Conservation (phyloP, 2,329 filamentous ascomycete species). For the Penicillium sp. region DNA sequence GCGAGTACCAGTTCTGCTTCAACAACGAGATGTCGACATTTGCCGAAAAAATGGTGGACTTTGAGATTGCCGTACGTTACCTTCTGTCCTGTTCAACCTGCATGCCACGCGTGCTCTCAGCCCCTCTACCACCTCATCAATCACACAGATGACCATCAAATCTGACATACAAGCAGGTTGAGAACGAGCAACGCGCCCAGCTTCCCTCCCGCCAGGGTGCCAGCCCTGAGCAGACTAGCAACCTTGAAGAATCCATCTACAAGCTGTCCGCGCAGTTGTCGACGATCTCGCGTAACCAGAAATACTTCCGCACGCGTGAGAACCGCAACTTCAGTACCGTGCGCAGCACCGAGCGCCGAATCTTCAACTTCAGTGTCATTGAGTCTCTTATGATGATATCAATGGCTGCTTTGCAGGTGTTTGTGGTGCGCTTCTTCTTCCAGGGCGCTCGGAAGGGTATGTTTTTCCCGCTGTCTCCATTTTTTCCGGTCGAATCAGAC, state of each 20-base stretch:
- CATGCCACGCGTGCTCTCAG: not conserved
- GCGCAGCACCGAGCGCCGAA: slow-evolving; percentile 88
- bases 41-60: slow-evolving; percentile 95
- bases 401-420: slow-evolving; percentile 96
- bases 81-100: not conserved
- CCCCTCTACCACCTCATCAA: not conserved
- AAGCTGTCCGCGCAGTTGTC: slow-evolving; percentile 91
- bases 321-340: slow-evolving; percentile 99
- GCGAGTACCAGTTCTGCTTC: slow-evolving; percentile 97
- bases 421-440: slow-evolving; percentile 98
- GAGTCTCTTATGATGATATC: slow-evolving; percentile 87
- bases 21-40: slow-evolving; percentile 98
- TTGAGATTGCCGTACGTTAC: slow-evolving; percentile 81
- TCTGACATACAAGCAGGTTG: slow-evolving; percentile 59
- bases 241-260: slow-evolving; percentile 89
- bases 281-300: slow-evolving; percentile 94
- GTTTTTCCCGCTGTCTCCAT: slow-evolving; percentile 15
- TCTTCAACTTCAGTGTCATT: slow-evolving; percentile 95
- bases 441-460: slow-evolving; percentile 72
- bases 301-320: slow-evolving; percentile 98
- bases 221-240: slow-evolving; percentile 81
- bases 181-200: slow-evolving; percentile 79
- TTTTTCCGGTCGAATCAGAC: not conserved
- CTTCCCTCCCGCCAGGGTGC: slow-evolving; percentile 87
- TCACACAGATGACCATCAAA: not conserved